Evolutionary conservation across 2,329 filamentous ascomycete species (phyloP).

Genomic region (Botrytis squamosa): DNA sequence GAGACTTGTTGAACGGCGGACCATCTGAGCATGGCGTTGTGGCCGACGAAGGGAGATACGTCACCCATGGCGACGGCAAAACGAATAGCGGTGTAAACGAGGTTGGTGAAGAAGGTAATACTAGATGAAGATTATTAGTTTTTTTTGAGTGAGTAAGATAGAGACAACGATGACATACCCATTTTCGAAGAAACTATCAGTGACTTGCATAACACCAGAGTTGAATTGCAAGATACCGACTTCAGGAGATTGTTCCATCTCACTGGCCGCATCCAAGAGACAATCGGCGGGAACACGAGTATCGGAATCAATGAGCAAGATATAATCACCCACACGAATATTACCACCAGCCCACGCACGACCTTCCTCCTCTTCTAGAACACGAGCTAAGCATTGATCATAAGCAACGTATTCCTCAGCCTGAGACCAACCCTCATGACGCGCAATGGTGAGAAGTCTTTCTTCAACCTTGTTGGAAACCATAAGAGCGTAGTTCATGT

Average conservation of each 20-base stretch:
- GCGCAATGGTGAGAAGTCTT: slow-evolving; percentile 2
- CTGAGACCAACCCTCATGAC: slow-evolving; percentile 58
- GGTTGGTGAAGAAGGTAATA: slow-evolving; percentile 70
- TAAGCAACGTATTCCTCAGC: slow-evolving; percentile 67
- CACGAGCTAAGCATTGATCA: slow-evolving; percentile 61
- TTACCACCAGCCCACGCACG: slow-evolving; percentile 82
- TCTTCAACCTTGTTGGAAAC: slow-evolving; percentile 41
- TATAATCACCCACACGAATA: slow-evolving; percentile 82
- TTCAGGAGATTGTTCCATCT: slow-evolving; percentile 77
- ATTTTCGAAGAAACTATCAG: slow-evolving; percentile 69
- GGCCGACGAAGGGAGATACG: slow-evolving; percentile 77
- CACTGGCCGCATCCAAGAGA: slow-evolving; percentile 73
- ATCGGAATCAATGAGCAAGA: slow-evolving; percentile 75
- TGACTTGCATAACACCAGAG: slow-evolving; percentile 77
- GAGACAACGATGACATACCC: slow-evolving; percentile 39
- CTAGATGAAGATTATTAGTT: not conserved
- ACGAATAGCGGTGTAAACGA: slow-evolving; percentile 74
- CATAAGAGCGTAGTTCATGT: slow-evolving; percentile 41
- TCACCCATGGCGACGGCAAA: slow-evolving; percentile 77
- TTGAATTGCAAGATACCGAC: slow-evolving; percentile 78
- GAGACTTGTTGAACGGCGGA: slow-evolving; percentile 71
- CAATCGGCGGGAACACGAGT: slow-evolving; percentile 77
- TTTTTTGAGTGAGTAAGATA: fast-evolving
- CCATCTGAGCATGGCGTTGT: slow-evolving; percentile 76
- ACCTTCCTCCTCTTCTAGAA: slow-evolving; percentile 61